Evolutionary conservation across 2,329 filamentous ascomycete species (phyloP).

Genomic region (Epichloe sibirici): DNA sequence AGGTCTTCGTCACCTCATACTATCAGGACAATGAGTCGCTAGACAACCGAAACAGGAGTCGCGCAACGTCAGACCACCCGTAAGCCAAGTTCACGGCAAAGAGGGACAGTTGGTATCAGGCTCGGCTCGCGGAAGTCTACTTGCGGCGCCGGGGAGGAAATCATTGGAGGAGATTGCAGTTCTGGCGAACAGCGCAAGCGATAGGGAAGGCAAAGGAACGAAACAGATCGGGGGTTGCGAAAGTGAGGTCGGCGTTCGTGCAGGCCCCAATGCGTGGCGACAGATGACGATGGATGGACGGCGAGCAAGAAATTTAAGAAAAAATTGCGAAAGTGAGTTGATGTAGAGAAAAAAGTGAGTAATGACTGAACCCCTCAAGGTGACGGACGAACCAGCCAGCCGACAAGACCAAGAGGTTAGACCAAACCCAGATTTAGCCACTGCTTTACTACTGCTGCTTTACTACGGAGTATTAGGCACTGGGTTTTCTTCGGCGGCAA

Average conservation of each 20-base stretch:
- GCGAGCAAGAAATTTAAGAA: not conserved
- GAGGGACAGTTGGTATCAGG: constrained; percentile 17
- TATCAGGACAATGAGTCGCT: constrained; percentile 18
- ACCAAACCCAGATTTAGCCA: not conserved
- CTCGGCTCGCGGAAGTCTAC: constrained; percentile 25
- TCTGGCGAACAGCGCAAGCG: constrained; percentile 7
- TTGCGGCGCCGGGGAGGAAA: constrained; percentile 21
- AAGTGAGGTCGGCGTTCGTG: not conserved
- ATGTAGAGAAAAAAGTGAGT: constrained; percentile 8
- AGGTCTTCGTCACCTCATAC: constrained; percentile 21
- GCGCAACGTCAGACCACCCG: constrained; percentile 20
- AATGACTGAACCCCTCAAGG: constrained; percentile 11
- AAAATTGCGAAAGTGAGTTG: constrained; percentile 4
- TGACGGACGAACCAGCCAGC: constrained; percentile 6
- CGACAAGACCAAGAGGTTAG: not conserved
- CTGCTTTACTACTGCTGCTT: not conserved
- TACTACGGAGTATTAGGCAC: not conserved
- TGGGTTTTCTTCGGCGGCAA: constrained; percentile 11
- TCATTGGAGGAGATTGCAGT: constrained; percentile 22
- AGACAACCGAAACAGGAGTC: not conserved
- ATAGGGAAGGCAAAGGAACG: not conserved
- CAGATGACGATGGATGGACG: too few relatives aligned
- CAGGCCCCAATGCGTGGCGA: not conserved
- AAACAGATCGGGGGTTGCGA: not conserved
- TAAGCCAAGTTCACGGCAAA: constrained; percentile 18